A percentile compares a stretch with the other conserved stretches of the same genome.
Evolutionary conservation across 768 basidiomycete genomes (phyloP).

Genomic region (Chalciporus sphaerocephalus): DNA sequence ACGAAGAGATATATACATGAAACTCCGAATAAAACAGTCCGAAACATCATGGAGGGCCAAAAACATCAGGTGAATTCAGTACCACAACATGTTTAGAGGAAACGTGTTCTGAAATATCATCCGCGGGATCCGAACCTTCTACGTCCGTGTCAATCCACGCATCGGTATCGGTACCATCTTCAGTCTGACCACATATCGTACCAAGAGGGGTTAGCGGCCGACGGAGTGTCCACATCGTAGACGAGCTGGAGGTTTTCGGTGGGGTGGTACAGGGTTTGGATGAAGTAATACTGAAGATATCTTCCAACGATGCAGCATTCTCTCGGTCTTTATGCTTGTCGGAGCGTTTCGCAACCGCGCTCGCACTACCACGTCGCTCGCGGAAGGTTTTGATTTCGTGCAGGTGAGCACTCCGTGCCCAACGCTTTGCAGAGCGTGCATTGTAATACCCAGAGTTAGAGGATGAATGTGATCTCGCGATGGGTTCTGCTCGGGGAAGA

Average conservation of each 20-base stretch:
- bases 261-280: background rate
- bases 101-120: conserved; percentile 14
- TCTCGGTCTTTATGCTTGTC: conserved; percentile 10
- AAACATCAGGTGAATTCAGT: conserved; percentile 11
- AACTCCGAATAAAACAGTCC: too few relatives aligned
- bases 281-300: conserved; percentile 12
- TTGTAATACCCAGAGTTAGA: conserved; percentile 12
- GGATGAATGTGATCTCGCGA: conserved; percentile 23
- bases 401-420: conserved; percentile 64
- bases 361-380: conserved; percentile 10
- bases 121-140: conserved; percentile 29
- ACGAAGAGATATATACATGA: too few relatives aligned
- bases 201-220: conserved; percentile 11
- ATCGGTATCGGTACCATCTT: conserved; percentile 23
- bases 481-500: conserved; percentile 15
- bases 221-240: background rate
- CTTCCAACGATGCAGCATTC: conserved; percentile 7
- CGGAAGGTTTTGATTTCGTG: conserved; percentile 49
- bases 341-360: conserved; percentile 6
- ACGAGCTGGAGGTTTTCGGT: background rate
- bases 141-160: conserved; percentile 40
- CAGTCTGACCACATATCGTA: background rate
- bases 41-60: conserved; percentile 1
- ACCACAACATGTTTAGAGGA: conserved; percentile 13
- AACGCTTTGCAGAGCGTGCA: conserved; percentile 43